Conservation (phyloP, 139 green algal species). For the Ulvella scutata region DNA sequence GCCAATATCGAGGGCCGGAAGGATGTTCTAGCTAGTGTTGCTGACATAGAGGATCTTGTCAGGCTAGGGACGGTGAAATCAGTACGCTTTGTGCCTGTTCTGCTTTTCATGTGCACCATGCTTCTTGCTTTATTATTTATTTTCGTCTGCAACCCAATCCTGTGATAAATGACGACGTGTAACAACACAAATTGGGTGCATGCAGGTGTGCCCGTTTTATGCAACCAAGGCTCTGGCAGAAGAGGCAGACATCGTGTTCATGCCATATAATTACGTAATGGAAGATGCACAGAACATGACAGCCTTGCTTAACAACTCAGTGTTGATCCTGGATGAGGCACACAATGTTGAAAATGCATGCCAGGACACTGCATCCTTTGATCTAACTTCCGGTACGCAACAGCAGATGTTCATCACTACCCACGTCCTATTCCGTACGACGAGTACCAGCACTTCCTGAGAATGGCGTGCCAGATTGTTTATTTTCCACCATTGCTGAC, state of each 20-base stretch:
- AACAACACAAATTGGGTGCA: too few relatives aligned
- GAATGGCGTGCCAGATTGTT: too few relatives aligned
- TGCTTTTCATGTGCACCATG: too few relatives aligned
- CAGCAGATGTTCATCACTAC: too few relatives aligned
- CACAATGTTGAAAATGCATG: conserved; percentile 88
- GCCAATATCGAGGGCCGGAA: background rate
- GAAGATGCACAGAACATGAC: conserved; percentile 9
- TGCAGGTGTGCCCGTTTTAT: conserved; percentile 59
- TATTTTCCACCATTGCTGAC: too few relatives aligned
- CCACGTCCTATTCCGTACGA: too few relatives aligned
- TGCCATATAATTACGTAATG: conserved; percentile 95
- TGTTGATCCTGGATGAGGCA: conserved; percentile 93
- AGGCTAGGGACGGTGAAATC: conserved; percentile 24
- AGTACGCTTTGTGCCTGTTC: background rate
- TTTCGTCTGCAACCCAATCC: too few relatives aligned
- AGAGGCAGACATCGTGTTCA: conserved; percentile 76
- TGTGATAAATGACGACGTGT: too few relatives aligned
- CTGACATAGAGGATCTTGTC: conserved; percentile 86
- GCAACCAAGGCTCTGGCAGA: conserved; percentile 38
- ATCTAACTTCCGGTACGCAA: conserved; percentile 37
- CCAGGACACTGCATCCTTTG: conserved; percentile 67
- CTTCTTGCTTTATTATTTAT: too few relatives aligned
- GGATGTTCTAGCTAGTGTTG: conserved; percentile 11
- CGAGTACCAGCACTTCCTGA: too few relatives aligned
- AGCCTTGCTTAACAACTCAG: conserved; percentile 18